Evolutionary conservation across 2,329 filamentous ascomycete species (phyloP).

Genomic region (Cercospora sp.): DNA sequence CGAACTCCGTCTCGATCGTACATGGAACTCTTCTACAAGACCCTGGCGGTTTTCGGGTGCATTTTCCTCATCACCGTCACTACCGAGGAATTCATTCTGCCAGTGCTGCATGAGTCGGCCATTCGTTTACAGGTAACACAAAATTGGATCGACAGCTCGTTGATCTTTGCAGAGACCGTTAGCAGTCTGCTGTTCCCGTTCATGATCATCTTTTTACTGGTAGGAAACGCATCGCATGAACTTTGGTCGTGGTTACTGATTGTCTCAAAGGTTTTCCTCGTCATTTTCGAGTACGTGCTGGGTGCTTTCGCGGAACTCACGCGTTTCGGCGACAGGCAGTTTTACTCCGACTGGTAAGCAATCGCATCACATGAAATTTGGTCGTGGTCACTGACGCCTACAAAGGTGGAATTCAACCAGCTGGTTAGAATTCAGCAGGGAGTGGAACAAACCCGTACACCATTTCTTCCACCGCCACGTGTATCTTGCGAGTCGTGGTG

Average conservation of each 20-base stretch:
- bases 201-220: constrained; percentile 91
- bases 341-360: constrained; percentile 70
- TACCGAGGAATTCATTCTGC: constrained; percentile 93
- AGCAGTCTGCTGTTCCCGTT: constrained; percentile 93
- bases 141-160: constrained; percentile 63
- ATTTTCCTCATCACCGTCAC: constrained; percentile 91
- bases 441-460: constrained; percentile 98
- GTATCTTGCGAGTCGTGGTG: constrained; percentile 74
- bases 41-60: constrained; percentile 87
- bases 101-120: constrained; percentile 76
- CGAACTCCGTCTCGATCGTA: constrained; percentile 73
- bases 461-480: constrained; percentile 93
- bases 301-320: constrained; percentile 88
- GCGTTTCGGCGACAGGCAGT: constrained; percentile 86
- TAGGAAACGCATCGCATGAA: background rate
- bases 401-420: constrained; percentile 65
- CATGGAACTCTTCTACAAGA: constrained; percentile 79
- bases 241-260: background rate
- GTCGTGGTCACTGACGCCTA: background rate
- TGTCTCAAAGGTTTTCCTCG: constrained; percentile 68
- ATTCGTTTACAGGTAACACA: constrained; percentile 50
- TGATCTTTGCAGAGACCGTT: constrained; percentile 86
- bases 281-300: constrained; percentile 96
- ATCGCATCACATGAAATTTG: background rate
- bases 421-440: constrained; percentile 84